Conservation (phyloP, 768 basidiomycete genomes). For the Leccinum longicurvipes region DNA sequence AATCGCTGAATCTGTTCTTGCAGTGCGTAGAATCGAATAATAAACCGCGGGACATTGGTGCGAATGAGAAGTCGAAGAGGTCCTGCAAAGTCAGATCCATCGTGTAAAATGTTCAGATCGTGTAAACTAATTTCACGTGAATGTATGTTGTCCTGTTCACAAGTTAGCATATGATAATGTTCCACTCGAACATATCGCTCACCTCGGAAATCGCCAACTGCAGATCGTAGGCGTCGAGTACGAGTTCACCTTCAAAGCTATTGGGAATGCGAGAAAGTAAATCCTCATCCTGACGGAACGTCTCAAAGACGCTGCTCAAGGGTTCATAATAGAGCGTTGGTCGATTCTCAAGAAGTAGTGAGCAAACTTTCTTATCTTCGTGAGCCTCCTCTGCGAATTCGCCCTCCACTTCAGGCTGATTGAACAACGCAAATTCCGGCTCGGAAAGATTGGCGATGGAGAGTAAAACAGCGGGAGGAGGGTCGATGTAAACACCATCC, state of each 20-base stretch:
- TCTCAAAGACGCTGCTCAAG: constrained; percentile 64
- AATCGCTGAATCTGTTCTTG: constrained; percentile 52
- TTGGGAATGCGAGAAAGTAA: constrained; percentile 44
- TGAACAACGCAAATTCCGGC: constrained; percentile 52
- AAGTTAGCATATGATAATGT: constrained; percentile 2
- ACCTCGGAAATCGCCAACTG: constrained; percentile 68
- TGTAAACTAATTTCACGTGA: constrained; percentile 68
- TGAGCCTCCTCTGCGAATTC: constrained; percentile 19
- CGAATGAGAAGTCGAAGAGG: constrained; percentile 60
- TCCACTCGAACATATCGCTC: background rate
- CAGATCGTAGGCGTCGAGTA: constrained; percentile 69
- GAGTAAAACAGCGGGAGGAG: constrained; percentile 67
- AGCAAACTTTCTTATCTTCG: constrained; percentile 17
- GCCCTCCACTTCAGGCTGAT: constrained; percentile 39
- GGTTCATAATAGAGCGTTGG: constrained; percentile 81
- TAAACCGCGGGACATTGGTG: constrained; percentile 54
- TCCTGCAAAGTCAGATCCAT: constrained; percentile 57
- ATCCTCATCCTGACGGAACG: constrained; percentile 59
- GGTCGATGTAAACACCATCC: constrained; percentile 70
- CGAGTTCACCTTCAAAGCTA: constrained; percentile 57
- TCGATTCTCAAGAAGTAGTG: constrained; percentile 56
- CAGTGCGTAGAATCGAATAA: constrained; percentile 59
- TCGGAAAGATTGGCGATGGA: constrained; percentile 39
- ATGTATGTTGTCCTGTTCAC: constrained; percentile 61
- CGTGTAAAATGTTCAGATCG: constrained; percentile 68